Percentiles rank a stretch among this genome's conserved stretches.
These are phyloP conservation scores for Ustilago loliicola DNA, from an alignment of 1,284 basidiomycete species.

Conservation along the genomic window DNA sequence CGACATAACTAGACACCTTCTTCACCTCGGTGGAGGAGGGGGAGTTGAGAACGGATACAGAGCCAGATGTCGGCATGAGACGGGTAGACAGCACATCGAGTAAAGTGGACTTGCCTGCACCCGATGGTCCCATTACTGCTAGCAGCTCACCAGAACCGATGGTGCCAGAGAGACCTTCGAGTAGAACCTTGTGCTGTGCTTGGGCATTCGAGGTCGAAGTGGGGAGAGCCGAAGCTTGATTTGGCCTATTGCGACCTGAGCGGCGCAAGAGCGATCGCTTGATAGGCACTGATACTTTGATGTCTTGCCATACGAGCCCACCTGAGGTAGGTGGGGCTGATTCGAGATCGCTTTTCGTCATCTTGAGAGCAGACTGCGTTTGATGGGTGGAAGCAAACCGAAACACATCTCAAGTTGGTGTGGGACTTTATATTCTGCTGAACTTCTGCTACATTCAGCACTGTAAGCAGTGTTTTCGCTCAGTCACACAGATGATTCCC, in stretches of 20 bases:
- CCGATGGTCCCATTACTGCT: conserved; percentile 69
- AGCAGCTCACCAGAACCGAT: conserved; percentile 33
- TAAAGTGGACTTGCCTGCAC: conserved; percentile 71
- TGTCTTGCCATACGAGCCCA: conserved; percentile 27
- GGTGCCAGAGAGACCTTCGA: conserved; percentile 18
- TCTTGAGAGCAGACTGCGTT: background rate
- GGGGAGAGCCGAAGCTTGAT: too few relatives aligned
- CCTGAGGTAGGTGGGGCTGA: background rate
- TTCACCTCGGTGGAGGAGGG: conserved; percentile 23
- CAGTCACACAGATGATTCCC: too few relatives aligned
- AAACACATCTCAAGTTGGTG: too few relatives aligned
- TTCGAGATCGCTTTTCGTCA: conserved; percentile 19
- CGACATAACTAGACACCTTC: conserved; percentile 68
- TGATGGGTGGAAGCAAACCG: too few relatives aligned
- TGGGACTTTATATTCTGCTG: too few relatives aligned
- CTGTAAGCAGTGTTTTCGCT: too few relatives aligned
- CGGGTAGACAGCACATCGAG: conserved; percentile 71
- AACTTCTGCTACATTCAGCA: too few relatives aligned
- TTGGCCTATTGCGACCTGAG: background rate
- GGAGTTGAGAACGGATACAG: conserved; percentile 1
- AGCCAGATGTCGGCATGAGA: conserved; percentile 27
- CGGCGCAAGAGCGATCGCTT: conserved; percentile 5
- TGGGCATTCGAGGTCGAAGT: too few relatives aligned
- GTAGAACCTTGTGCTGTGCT: conserved; percentile 16
- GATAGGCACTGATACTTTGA: conserved; percentile 9